Percentiles rank a stretch among this genome's conserved stretches.
phyloP scores from a whole-genome alignment of 2,329 filamentous ascomycete genomes.

The Grosmannia clavigera region DNA sequence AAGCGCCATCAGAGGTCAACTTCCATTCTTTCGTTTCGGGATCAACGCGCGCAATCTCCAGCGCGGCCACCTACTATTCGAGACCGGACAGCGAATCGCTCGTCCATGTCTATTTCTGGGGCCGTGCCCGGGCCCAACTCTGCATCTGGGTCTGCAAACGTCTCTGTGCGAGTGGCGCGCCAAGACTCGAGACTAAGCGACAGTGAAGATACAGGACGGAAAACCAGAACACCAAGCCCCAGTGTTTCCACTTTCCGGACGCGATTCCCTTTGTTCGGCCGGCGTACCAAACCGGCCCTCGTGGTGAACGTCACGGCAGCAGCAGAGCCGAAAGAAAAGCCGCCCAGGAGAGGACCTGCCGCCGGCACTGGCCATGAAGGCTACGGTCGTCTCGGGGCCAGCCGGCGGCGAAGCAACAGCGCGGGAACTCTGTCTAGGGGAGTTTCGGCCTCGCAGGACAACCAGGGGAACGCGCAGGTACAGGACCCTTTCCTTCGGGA shows the following conservation, averaged over 20 bases:
- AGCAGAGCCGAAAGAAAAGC: slow-evolving; percentile 44
- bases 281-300: slow-evolving; percentile 53
- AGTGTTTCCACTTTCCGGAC: slow-evolving; percentile 44
- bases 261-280: slow-evolving; percentile 67
- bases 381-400: slow-evolving; percentile 54
- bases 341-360: slow-evolving; percentile 60
- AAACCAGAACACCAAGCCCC: slow-evolving; percentile 38
- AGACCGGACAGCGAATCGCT: background rate
- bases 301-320: slow-evolving; percentile 19
- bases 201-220: slow-evolving; percentile 4
- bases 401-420: slow-evolving; percentile 51
- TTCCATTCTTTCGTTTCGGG: background rate
- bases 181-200: background rate
- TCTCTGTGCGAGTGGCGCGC: background rate
- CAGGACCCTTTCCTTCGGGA: slow-evolving; percentile 47
- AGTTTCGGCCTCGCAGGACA: slow-evolving; percentile 38
- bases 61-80: background rate
- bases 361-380: slow-evolving; percentile 94
- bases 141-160: background rate
- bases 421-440: slow-evolving; percentile 34
- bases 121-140: background rate
- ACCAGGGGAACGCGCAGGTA: slow-evolving; percentile 28
- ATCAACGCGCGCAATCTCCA: background rate
- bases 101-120: background rate
- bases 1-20: background rate